Conservation (phyloP, 2,329 filamentous ascomycete species). For the Bisporella sp. region DNA sequence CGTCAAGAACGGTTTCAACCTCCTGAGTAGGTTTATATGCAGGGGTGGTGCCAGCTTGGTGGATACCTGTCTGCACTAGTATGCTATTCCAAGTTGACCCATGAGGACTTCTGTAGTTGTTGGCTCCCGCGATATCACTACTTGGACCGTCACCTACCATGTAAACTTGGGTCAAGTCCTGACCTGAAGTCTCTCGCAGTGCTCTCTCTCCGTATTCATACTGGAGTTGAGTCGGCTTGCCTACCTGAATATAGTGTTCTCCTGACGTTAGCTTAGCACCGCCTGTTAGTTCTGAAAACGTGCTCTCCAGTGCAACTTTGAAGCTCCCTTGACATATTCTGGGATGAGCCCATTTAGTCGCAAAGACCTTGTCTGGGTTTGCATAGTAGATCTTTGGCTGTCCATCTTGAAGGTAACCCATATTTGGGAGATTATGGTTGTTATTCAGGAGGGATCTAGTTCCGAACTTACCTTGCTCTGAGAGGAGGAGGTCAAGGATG, state of each 20-base stretch:
- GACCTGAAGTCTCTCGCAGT: conserved; percentile 31
- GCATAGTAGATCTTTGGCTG: conserved; percentile 65
- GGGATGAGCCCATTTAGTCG: conserved; percentile 52
- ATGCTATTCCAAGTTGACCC: conserved; percentile 56
- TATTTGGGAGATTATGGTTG: background rate
- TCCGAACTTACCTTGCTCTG: conserved; percentile 55
- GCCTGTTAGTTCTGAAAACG: conserved; percentile 53
- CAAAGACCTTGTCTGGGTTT: conserved; percentile 54
- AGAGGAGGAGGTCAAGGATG: conserved; percentile 62
- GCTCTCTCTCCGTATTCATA: conserved; percentile 61
- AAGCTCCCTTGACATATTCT: conserved; percentile 63
- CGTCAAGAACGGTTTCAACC: conserved; percentile 54
- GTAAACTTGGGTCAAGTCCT: conserved; percentile 45
- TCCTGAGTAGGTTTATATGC: conserved; percentile 47
- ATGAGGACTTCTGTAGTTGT: conserved; percentile 47
- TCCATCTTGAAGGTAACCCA: conserved; percentile 42
- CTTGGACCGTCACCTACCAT: conserved; percentile 67
- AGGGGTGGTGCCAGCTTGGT: conserved; percentile 37
- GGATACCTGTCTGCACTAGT: conserved; percentile 63
- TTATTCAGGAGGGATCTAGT: conserved; percentile 51
- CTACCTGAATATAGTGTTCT: conserved; percentile 35
- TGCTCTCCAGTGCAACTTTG: conserved; percentile 63
- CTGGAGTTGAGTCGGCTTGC: conserved; percentile 63
- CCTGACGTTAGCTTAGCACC: conserved; percentile 34
- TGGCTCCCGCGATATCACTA: conserved; percentile 64